Base-by-base conservation (phyloP, 495 filamentous ascomycete genomes). In the Talaromyces trachyspermus region DNA sequence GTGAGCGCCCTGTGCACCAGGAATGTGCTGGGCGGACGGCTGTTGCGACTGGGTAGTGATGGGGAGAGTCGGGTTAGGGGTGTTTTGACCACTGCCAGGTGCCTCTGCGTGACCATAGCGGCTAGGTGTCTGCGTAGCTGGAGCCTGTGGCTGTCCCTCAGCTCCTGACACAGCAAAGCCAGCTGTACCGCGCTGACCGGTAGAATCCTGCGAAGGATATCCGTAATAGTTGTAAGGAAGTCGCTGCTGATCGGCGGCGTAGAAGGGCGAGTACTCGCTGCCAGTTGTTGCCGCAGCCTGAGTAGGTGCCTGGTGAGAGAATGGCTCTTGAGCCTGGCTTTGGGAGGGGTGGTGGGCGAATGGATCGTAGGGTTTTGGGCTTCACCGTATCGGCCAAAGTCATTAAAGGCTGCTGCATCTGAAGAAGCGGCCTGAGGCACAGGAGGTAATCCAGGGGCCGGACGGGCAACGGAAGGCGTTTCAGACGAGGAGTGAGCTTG, bases 281-380 rank as follows among this genome's bases (percentile, higher is more conserved):
- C 86, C 82, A 9, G 85, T 85, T 24, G 88, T 71, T 48, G 56
- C 66, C 43, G 69, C 57, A n/a, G 70, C 63, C 49, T 76, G 74
- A 42, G 60, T 63, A 18, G 71, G 69, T 38, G 71, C 69, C 54
- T 79, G 80, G 49, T 70, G 69, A 36, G 81, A 78, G 49, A 76
- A 82, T 8, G 77, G 75, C 51, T 72, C 76, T 36, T 71, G 69
- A 12, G 72, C 64, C 56, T 89, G 87, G 33, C 75, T 72, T 44
- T 83, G 80, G 56, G 84, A 78, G 26, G 76, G 71, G 48, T 89
- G 89, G 56, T 91, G 88, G 42, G 74, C 78, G 65, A 95, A 98
- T 2, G 85, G 76, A 56, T 98, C 91, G 64, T 88, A 96, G 82
- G 75, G 65, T 97, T 97, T 58, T 88, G 86, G 8, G 75, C 65